Conservation (phyloP, 352 stramenopile genomes). For the Phytopythium oedochilum region DNA sequence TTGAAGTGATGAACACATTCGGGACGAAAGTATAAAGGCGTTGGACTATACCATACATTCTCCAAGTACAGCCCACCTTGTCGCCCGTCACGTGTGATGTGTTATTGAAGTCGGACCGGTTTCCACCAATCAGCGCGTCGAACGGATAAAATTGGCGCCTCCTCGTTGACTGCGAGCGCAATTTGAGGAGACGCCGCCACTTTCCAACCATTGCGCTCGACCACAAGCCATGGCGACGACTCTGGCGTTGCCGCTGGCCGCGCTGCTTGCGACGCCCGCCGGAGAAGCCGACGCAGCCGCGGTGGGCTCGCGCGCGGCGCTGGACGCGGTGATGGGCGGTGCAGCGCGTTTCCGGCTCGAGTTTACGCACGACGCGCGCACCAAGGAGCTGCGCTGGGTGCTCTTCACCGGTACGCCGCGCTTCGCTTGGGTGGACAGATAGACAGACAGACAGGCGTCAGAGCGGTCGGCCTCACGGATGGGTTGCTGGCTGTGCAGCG, state of each 20-base stretch:
- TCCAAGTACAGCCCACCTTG: too few species aligned
- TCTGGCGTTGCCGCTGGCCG: background rate
- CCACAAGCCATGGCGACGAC: conserved; percentile 1
- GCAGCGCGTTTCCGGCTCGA: conserved; percentile 60
- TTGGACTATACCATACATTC: too few species aligned
- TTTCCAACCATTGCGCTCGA: background rate
- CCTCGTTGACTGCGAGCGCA: background rate
- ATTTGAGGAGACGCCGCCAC: too few species aligned
- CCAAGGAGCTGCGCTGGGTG: conserved; percentile 80
- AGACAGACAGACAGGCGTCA: too few species aligned
- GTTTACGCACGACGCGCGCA: conserved; percentile 58
- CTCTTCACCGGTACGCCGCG: conserved; percentile 68
- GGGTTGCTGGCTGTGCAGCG: conserved; percentile 9
- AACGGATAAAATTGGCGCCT: background rate
- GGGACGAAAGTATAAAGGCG: too few species aligned
- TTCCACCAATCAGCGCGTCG: background rate
- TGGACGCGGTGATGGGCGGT: conserved; percentile 40
- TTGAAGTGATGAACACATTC: too few species aligned
- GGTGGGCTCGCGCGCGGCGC: conserved; percentile 23
- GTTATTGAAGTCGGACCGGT: background rate
- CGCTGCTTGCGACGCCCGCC: background rate
- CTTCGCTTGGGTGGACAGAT: background rate
- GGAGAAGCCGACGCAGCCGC: background rate
- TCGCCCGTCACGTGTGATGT: background rate
- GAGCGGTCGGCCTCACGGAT: too few species aligned